Evolutionary conservation across 2,329 filamentous ascomycete genomes (phyloP).

Genomic region (Beauveria sp.): DNA sequence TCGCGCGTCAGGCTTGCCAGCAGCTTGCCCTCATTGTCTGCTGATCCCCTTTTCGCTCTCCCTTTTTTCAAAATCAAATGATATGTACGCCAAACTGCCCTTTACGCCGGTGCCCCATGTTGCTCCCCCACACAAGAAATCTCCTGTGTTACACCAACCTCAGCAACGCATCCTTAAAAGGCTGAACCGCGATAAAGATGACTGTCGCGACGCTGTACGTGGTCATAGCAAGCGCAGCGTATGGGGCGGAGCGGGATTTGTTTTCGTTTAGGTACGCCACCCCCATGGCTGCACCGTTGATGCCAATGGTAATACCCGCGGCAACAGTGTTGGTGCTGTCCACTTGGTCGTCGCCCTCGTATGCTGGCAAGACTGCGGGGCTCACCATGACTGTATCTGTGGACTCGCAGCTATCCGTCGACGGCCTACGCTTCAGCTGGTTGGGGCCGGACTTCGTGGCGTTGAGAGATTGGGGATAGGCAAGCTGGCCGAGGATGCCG

Average conservation of each 20-base stretch:
- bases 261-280: slow-evolving; percentile 50
- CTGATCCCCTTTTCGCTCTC: not conserved
- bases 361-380: not conserved
- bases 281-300: slow-evolving; percentile 55
- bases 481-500: slow-evolving; percentile 37
- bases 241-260: slow-evolving; percentile 44
- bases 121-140: too few relatives aligned
- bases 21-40: not conserved
- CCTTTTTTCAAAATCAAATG: not conserved
- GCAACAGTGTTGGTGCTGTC: slow-evolving; percentile 36
- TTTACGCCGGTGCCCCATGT: too few relatives aligned
- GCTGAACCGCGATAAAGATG: slow-evolving; percentile 41
- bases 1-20: not conserved
- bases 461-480: slow-evolving; percentile 29
- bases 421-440: slow-evolving; percentile 13
- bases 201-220: slow-evolving; percentile 50
- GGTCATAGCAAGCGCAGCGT: slow-evolving; percentile 51
- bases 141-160: slow-evolving; percentile 21
- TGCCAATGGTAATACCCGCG: slow-evolving; percentile 44
- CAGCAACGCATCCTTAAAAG: slow-evolving; percentile 33
- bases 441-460: slow-evolving; percentile 13
- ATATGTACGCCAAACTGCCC: too few relatives aligned
- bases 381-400: not conserved
- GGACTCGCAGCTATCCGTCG: not conserved
- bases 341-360: not conserved